phyloP scores from a whole-genome alignment of 176 grass and related monocot genomes.

The Areca catechu region DNA sequence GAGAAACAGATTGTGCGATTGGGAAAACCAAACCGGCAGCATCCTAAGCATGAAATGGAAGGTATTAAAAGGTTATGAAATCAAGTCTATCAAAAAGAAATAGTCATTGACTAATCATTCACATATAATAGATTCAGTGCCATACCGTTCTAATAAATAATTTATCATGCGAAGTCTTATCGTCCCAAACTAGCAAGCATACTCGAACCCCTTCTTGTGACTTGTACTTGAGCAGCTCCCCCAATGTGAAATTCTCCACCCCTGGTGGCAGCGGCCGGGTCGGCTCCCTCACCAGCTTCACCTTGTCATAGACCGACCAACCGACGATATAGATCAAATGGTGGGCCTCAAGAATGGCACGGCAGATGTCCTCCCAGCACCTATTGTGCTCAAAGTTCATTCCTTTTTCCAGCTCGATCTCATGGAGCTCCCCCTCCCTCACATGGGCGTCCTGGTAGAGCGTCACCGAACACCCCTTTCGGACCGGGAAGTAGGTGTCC shows the following conservation, averaged over 20 bases:
- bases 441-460: conserved; percentile 94
- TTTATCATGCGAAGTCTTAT: conserved; percentile 94
- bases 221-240: conserved; percentile 92
- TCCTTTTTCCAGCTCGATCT: conserved; percentile 44
- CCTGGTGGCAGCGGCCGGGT: conserved; percentile 37
- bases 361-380: conserved; percentile 99
- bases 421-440: conserved; percentile 52
- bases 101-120: too few species aligned
- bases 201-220: conserved; percentile 93
- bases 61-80: too few species aligned
- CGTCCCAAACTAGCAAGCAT: conserved; percentile 98
- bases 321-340: conserved; percentile 92
- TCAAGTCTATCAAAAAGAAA: too few species aligned
- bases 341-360: conserved; percentile 89
- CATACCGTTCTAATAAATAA: conserved; percentile 84
- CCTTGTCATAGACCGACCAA: conserved; percentile 90
- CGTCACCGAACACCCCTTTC: conserved; percentile 43
- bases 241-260: conserved; percentile 47
- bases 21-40: too few species aligned
- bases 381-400: conserved; percentile 43
- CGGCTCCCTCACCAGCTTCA: conserved; percentile 69
- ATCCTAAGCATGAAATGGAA: too few species aligned
- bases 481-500: conserved; percentile 81
- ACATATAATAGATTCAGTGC: conserved; percentile 1
- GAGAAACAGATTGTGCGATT: too few species aligned